Conservation (phyloP, 371 early-diverging fungal genomes). For the Mortierella sp. region DNA sequence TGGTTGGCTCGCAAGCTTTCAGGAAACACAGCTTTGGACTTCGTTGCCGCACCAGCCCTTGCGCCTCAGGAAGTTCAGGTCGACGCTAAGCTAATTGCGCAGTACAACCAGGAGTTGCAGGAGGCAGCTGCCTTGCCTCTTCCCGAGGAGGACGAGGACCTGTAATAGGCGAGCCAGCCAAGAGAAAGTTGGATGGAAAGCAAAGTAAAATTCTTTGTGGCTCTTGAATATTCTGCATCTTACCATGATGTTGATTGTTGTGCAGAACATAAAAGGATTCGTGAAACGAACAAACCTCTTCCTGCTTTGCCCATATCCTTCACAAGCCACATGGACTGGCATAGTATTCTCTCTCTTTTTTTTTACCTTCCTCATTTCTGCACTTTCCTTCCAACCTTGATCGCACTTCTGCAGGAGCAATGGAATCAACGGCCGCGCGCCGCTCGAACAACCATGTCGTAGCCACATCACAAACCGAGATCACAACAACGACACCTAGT, state of each 20-base stretch:
- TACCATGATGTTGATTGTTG: too few species aligned
- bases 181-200: not conserved
- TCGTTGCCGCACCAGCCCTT: conserved; percentile 98
- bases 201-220: not conserved
- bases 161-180: conserved; percentile 47
- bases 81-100: conserved; percentile 81
- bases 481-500: not conserved
- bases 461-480: not conserved
- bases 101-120: conserved; percentile 83
- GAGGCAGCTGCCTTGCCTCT: conserved; percentile 84
- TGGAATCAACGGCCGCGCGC: conserved; percentile 33
- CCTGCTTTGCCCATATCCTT: not conserved
- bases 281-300: conserved; percentile 2
- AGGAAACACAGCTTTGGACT: conserved; percentile 94
- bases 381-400: too few species aligned
- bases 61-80: conserved; percentile 96
- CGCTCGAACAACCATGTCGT: conserved; percentile 6
- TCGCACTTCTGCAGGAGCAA: not conserved
- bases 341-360: not conserved
- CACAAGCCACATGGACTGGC: conserved; percentile 10
- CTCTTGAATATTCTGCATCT: too few species aligned
- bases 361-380: too few species aligned
- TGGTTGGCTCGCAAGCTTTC: conserved; percentile 98
- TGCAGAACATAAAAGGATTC: not conserved
- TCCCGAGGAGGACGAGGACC: conserved; percentile 89